Evolutionary conservation across 2,329 filamentous ascomycete species (phyloP), one percentile per base, ranked within the genome.

Genomic region (Bipolaris sorokiniana): DNA sequence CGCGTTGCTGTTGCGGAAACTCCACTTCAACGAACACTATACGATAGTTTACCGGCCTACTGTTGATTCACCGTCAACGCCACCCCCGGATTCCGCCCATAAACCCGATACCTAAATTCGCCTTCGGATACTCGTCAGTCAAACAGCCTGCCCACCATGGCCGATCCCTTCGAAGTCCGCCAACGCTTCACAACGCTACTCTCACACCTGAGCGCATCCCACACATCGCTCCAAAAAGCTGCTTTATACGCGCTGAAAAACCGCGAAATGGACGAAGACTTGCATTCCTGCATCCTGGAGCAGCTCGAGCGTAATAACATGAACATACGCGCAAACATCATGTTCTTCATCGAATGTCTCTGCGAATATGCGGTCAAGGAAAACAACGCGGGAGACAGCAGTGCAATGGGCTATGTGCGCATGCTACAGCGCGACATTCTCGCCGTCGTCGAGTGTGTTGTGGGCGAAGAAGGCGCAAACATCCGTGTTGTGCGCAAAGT

Each of bases 321-420:
- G 90, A 99, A 99, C 78, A 96, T 89, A 49, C 86, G 94, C 59
- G 96, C 95, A 57, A 99, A 99, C 75, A 98, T 99, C 76, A 96
- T 99, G 90, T 99, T 96, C 79, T 99, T 99, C 78, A 90, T 99
- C 72, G 94, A 98, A 72, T 90, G 94, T 67, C 91, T 99, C 66
- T 90, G 96, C 73, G 94, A 98, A 73, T 84, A 92, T 78, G 90
- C 92, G 20, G 84, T 86, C 61, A 90, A 88, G 64, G 90, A 92
- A 64, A 86, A 87, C 62, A 88, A 94, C 67, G 79, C 84, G 38
- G 88, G 91, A 61, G 90, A 70, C 11, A 56, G 54, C 20, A 86
- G 87, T 62, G 88, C 95, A 67, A 79, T 85, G 51, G 88, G 91
- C 61, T 99, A 97, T 72, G 88, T 97, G 26, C 87, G 90, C 49